These are phyloP conservation scores for Pholiota adiposa DNA, from an alignment of 1,284 basidiomycete species.

Conservation along the genomic window DNA sequence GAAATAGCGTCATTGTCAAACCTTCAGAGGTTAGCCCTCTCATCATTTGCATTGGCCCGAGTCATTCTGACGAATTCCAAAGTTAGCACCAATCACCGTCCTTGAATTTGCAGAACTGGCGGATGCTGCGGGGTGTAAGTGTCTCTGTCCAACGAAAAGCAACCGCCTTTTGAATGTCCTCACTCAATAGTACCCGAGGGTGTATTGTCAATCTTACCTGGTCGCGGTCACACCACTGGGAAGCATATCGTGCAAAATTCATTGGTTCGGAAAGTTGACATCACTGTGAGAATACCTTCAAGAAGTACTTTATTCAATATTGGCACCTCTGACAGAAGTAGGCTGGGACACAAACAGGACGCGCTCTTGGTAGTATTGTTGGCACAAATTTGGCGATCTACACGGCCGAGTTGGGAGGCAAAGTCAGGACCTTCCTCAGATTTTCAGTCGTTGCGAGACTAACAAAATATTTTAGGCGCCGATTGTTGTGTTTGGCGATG, in stretches of 20 bases:
- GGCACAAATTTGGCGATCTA: constrained; percentile 73
- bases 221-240: constrained; percentile 65
- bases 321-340: constrained; percentile 30
- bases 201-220: constrained; percentile 75
- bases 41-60: neutral
- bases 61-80: constrained; percentile 10
- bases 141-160: neutral
- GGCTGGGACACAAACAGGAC: constrained; percentile 80
- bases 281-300: constrained; percentile 63
- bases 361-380: constrained; percentile 69
- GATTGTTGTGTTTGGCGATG: constrained; percentile 77
- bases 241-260: constrained; percentile 67
- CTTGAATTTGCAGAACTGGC: constrained; percentile 75
- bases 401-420: constrained; percentile 84
- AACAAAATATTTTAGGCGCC: constrained; percentile 56
- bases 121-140: constrained; percentile 64
- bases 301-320: neutral
- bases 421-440: constrained; percentile 45
- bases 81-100: constrained; percentile 80
- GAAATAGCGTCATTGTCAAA: constrained; percentile 83
- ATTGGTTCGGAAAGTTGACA: constrained; percentile 76
- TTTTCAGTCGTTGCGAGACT: neutral
- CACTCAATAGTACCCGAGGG: constrained; percentile 65
- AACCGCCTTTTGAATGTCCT: neutral
- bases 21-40: constrained; percentile 66